These are phyloP conservation scores for Boletus sensibilis DNA, from an alignment of 768 basidiomycete genomes.

Conservation along the genomic window DNA sequence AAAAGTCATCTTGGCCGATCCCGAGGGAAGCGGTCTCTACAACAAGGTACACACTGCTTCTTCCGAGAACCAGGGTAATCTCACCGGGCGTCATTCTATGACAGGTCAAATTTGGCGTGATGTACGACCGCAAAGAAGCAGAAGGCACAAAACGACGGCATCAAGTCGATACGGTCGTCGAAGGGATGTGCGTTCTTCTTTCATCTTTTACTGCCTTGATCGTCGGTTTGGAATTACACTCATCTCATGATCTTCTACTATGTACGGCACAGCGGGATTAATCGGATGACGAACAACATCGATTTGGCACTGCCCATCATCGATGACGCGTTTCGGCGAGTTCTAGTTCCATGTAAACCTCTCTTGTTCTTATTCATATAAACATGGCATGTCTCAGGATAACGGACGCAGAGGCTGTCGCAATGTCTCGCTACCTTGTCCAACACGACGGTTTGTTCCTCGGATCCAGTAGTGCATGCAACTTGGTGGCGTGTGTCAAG, in stretches of 20 bases:
- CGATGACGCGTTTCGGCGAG: conserved; percentile 84
- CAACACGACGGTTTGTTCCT: conserved; percentile 89
- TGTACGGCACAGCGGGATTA: conserved; percentile 68
- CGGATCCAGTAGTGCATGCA: conserved; percentile 95
- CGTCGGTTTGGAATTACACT: not conserved
- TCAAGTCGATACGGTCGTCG: conserved; percentile 96
- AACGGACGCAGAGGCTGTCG: conserved; percentile 90
- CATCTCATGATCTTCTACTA: not conserved
- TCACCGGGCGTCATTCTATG: not conserved
- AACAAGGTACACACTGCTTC: conserved; percentile 63
- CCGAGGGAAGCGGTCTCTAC: conserved; percentile 91
- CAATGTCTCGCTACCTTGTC: conserved; percentile 93
- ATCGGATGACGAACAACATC: conserved; percentile 89
- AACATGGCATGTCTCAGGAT: conserved; percentile 48
- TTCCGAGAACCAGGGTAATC: not conserved
- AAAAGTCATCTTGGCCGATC: conserved; percentile 79
- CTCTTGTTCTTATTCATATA: not conserved
- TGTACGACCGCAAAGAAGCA: conserved; percentile 90
- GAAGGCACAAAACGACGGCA: conserved; percentile 93
- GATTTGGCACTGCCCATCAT: conserved; percentile 80
- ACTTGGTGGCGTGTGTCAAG: conserved; percentile 88
- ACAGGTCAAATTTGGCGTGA: conserved; percentile 86
- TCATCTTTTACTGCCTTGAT: conserved; percentile 7
- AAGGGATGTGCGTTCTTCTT: conserved; percentile 63
- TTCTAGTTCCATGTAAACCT: not conserved